Base-by-base conservation (phyloP, 352 stramenopile genomes). In the Globisporangium recalcitrans region DNA sequence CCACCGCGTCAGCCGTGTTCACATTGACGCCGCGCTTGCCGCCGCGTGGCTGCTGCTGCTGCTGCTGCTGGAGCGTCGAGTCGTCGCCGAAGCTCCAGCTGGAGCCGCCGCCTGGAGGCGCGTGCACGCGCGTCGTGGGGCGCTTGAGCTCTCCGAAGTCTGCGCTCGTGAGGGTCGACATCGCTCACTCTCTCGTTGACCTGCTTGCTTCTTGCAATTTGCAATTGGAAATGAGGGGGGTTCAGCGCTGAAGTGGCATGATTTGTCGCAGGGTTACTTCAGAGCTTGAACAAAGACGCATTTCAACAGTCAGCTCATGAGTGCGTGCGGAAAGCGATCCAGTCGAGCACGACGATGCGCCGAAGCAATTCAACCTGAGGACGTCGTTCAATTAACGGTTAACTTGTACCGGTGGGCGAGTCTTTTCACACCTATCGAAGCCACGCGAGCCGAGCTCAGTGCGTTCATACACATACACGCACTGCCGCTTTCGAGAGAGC, bases 111-210 rank as follows among this genome's bases (percentile, higher is more conserved):
- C 85, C 85, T 2, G 85, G 85, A 13, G 85, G 85, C 11, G 85
- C 85, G 62, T 92, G 82, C 49, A 95, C 80, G 46, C 85, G 85
- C 58, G 85, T 95, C 19, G 80, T 90, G 26, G 85, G 85, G 57
- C 85, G 83, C 72, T 91, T 91, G 58, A 95, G 78, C 62, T 92
- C 81, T 52, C 81, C 80, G 55, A 95, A 88, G 52, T 95, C 85
- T 1, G 80, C 71, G 66, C 83, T 93, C 53, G 85, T 95, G 51
- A 95, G 70, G 26, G 85, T 93, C 68, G 83, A 93, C 85, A 95
- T 94, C 16, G 26, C 21, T 51, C 44, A 24, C 40, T 47, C 40
- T 40, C 34, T 40, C 34, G 13, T 9, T 16, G 14, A 19, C 34
- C 19, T 14, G 24, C 48, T 34, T 13, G 6, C 6, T 42, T 57